phyloP scores from a whole-genome alignment of 495 filamentous ascomycete species.

The Trichoderma parareesei region DNA sequence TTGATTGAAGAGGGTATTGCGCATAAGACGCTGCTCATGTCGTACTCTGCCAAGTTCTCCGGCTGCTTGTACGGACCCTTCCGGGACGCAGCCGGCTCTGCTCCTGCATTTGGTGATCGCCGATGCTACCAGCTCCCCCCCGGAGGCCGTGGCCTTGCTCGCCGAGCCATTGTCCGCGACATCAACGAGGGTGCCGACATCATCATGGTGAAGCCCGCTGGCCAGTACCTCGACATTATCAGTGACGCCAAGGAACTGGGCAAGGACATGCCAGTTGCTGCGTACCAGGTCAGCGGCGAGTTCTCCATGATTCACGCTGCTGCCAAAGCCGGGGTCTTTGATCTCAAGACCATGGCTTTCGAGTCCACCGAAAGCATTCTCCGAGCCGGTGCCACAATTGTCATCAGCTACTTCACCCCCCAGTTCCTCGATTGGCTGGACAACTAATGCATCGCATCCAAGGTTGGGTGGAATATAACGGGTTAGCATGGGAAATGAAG shows the following conservation, averaged over 20 bases:
- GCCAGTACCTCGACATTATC: constrained; percentile 92
- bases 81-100: constrained; percentile 88
- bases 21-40: constrained; percentile 87
- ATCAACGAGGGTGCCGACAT: constrained; percentile 92
- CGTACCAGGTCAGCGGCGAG: constrained; percentile 95
- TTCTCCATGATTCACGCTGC: constrained; percentile 97
- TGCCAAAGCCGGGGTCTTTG: constrained; percentile 95
- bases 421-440: constrained; percentile 82
- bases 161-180: constrained; percentile 83
- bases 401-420: constrained; percentile 90
- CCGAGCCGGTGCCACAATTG: constrained; percentile 82
- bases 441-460: constrained; percentile 22
- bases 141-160: constrained; percentile 83
- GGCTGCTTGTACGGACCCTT: constrained; percentile 96
- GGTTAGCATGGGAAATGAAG: constrained; percentile 5
- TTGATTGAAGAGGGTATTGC: constrained; percentile 85
- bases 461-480: not conserved
- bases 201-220: constrained; percentile 98
- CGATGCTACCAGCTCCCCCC: constrained; percentile 95
- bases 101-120: constrained; percentile 87
- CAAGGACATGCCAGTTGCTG: constrained; percentile 80
- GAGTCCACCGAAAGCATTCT: constrained; percentile 90
- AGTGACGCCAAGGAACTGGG: constrained; percentile 91
- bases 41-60: constrained; percentile 93
- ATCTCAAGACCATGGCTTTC: constrained; percentile 90